Evolutionary conservation across 495 filamentous ascomycete genomes (phyloP).

Genomic region (Neurospora tetraspora): DNA sequence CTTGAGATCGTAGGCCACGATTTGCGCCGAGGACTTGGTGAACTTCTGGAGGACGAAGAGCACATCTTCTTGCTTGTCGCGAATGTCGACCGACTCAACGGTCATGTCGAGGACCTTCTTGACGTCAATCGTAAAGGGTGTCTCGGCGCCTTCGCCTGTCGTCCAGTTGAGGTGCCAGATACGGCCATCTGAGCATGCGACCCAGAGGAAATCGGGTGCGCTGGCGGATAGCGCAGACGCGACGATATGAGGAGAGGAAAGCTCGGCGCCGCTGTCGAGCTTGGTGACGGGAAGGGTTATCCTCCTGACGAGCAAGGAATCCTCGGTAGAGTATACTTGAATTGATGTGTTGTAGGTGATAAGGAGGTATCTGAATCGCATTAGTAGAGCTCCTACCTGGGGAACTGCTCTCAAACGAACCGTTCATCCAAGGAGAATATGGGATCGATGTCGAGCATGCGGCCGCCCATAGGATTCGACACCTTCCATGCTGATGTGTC

Average conservation of each 20-base stretch:
- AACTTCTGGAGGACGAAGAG: constrained; percentile 31
- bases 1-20: constrained; percentile 31
- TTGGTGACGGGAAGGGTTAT: constrained; percentile 31
- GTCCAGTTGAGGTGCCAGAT: constrained; percentile 73
- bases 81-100: constrained; percentile 31
- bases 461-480: constrained; percentile 54
- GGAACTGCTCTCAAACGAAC: constrained; percentile 37
- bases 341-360: constrained; percentile 51
- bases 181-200: constrained; percentile 54
- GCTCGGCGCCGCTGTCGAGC: constrained; percentile 12
- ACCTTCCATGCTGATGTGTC: constrained; percentile 40
- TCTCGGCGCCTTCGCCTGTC: constrained; percentile 38
- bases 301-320: constrained; percentile 65
- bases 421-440: constrained; percentile 71
- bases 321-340: constrained; percentile 69
- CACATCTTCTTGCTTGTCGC: constrained; percentile 27
- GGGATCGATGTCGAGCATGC: constrained; percentile 64
- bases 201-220: constrained; percentile 52
- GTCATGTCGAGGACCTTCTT: constrained; percentile 34
- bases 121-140: constrained; percentile 25
- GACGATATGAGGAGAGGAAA: constrained; percentile 28
- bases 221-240: constrained; percentile 50
- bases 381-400: constrained; percentile 14
- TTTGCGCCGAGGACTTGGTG: constrained; percentile 19
- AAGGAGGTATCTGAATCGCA: constrained; percentile 53